These are phyloP conservation scores for Epichloe brachyelytri DNA, from an alignment of 2,329 filamentous ascomycete species.

Conservation along the genomic window DNA sequence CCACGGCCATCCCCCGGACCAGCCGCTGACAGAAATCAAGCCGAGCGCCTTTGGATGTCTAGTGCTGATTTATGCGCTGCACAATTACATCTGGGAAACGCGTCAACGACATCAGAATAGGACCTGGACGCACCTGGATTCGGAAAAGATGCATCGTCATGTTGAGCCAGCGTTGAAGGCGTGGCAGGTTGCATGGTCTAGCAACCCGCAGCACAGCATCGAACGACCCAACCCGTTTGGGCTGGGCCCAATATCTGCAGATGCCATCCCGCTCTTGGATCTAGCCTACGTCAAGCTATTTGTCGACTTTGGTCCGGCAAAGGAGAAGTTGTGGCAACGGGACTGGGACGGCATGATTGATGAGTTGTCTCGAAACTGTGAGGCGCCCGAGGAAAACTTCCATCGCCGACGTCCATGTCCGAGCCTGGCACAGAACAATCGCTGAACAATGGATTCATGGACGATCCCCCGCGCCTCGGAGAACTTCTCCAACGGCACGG, in stretches of 20 bases:
- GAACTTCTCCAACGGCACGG: conserved; percentile 33
- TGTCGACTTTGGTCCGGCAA: conserved; percentile 82
- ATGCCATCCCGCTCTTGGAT: conserved; percentile 82
- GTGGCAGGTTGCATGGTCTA: conserved; percentile 88
- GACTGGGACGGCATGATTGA: conserved; percentile 89
- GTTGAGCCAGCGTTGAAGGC: conserved; percentile 88
- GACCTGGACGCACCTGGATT: conserved; percentile 83
- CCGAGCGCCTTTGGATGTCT: conserved; percentile 89
- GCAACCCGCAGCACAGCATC: conserved; percentile 70
- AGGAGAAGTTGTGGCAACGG: conserved; percentile 86
- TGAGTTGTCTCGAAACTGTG: conserved; percentile 66
- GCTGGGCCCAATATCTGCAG: conserved; percentile 69
- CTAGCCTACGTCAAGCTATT: conserved; percentile 86
- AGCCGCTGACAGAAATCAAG: conserved; percentile 49
- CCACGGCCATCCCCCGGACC: conserved; percentile 19
- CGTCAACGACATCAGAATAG: conserved; percentile 79
- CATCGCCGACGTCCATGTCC: conserved; percentile 39
- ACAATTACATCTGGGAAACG: conserved; percentile 98
- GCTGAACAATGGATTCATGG: conserved; percentile 33
- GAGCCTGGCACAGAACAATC: conserved; percentile 33
- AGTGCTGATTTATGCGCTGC: conserved; percentile 82
- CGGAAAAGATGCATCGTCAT: conserved; percentile 88
- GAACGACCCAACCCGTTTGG: conserved; percentile 78
- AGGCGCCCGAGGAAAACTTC: conserved; percentile 54
- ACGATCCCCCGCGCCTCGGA: conserved; percentile 36